phyloP scores from a whole-genome alignment of 1,139 yeast species.

The Scheffersomyces segobiensis region DNA sequence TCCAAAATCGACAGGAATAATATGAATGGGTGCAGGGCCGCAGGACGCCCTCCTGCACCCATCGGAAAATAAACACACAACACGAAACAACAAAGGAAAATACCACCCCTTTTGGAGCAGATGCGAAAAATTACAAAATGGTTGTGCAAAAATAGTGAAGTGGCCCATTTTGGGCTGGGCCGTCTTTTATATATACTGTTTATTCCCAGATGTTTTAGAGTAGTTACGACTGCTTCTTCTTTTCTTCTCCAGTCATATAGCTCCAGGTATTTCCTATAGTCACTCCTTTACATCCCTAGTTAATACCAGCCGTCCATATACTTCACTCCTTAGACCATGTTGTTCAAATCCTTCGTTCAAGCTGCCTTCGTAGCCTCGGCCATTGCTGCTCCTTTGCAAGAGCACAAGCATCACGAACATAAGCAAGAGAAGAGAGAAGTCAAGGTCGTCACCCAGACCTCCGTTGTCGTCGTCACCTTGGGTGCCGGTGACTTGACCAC shows the following conservation, averaged over 20 bases:
- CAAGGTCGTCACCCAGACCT: constrained; percentile 32
- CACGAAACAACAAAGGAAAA: background rate
- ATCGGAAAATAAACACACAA: background rate
- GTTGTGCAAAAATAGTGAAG: background rate
- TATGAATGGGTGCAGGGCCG: background rate
- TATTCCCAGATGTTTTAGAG: background rate
- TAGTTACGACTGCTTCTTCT: background rate
- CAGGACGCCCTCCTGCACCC: background rate
- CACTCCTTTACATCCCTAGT: constrained; percentile 25
- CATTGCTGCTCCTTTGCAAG: constrained; percentile 30
- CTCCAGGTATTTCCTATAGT: constrained; percentile 19
- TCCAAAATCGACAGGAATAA: background rate
- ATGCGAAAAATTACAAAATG: background rate
- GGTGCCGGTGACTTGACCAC: constrained; percentile 8
- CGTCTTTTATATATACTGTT: background rate
- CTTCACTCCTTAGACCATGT: constrained; percentile 15
- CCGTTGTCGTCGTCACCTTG: constrained; percentile 14
- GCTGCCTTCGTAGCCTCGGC: constrained; percentile 24
- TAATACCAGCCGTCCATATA: constrained; percentile 5
- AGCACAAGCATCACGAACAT: constrained; percentile 40
- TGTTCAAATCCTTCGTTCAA: constrained; percentile 24
- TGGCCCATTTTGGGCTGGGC: background rate
- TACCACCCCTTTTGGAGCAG: background rate
- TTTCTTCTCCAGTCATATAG: background rate
- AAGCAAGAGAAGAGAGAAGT: constrained; percentile 39